A percentile compares a stretch with the other conserved stretches of the same genome.
Conservation (phyloP, 2,329 filamentous ascomycete genomes). For the Emydomyces testavorans region DNA sequence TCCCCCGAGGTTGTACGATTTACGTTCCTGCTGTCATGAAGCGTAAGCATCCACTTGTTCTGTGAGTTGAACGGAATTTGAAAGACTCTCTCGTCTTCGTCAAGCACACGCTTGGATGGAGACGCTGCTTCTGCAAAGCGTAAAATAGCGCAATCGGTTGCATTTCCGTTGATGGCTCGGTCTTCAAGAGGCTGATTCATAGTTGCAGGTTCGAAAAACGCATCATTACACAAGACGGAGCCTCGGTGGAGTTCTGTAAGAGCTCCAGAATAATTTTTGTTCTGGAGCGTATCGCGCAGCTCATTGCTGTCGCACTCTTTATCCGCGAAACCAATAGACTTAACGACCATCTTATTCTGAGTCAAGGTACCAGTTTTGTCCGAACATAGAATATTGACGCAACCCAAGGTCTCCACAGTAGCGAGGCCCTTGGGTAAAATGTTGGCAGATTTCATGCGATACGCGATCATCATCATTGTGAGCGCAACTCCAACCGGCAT, state of each 20-base stretch:
- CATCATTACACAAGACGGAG: slow-evolving; percentile 61
- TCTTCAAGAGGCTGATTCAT: slow-evolving; percentile 48
- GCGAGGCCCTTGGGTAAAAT: slow-evolving; percentile 70
- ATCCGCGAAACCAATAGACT: slow-evolving; percentile 51
- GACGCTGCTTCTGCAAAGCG: slow-evolving; percentile 51
- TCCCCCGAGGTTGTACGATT: slow-evolving; percentile 29
- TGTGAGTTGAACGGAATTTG: slow-evolving; percentile 70
- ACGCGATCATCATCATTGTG: slow-evolving; percentile 63
- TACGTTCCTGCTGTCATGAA: slow-evolving; percentile 30
- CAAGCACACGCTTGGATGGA: slow-evolving; percentile 45
- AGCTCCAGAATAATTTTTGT: slow-evolving; percentile 27
- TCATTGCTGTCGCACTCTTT: slow-evolving; percentile 41
- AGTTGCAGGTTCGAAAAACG: slow-evolving; percentile 59
- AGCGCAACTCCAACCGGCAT: slow-evolving; percentile 59
- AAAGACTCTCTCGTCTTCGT: slow-evolving; percentile 52
- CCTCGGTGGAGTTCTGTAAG: slow-evolving; percentile 51
- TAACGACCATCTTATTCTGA: slow-evolving; percentile 61
- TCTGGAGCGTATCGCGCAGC: slow-evolving; percentile 35
- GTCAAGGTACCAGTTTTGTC: slow-evolving; percentile 38
- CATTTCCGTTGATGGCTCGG: slow-evolving; percentile 60
- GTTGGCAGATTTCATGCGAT: slow-evolving; percentile 63
- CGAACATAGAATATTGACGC: slow-evolving; percentile 50
- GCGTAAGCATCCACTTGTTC: slow-evolving; percentile 70
- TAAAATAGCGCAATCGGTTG: slow-evolving; percentile 63
- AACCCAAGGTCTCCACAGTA: slow-evolving; percentile 65